Evolutionary conservation across 495 filamentous ascomycete genomes (phyloP).

Genomic region (Trichoderma virens): DNA sequence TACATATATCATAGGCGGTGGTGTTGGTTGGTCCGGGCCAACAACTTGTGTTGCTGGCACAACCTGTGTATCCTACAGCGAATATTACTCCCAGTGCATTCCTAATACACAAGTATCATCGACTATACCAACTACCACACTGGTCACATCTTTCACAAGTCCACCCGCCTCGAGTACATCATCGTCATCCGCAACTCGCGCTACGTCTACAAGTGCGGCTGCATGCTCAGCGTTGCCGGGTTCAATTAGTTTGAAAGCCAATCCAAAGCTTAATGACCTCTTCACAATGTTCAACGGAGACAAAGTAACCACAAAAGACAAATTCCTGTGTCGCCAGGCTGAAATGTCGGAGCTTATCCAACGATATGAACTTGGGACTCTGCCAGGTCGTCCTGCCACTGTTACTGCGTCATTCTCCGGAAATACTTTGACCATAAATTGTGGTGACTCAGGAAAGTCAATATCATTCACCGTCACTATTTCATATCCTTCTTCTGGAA

Average conservation of each 20-base stretch:
- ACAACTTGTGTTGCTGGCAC: not conserved
- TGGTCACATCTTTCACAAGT: not conserved
- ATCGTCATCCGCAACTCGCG: not conserved
- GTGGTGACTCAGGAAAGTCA: constrained; percentile 37
- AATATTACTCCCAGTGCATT: not conserved
- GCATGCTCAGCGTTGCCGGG: not conserved
- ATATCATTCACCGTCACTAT: constrained; percentile 38
- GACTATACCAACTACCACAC: not conserved
- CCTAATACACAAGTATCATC: not conserved
- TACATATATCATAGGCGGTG: not conserved
- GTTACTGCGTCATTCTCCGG: constrained; percentile 35
- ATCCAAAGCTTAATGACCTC: not conserved
- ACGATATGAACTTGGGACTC: constrained; percentile 43
- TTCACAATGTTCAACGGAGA: constrained; percentile 23
- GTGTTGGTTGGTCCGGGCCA: not conserved
- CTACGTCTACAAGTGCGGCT: not conserved
- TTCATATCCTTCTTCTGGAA: constrained; percentile 26
- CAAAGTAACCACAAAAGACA: constrained; percentile 34
- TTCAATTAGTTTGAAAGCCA: not conserved
- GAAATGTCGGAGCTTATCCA: constrained; percentile 44
- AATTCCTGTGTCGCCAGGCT: constrained; percentile 41
- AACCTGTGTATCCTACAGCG: not conserved
- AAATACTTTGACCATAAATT: constrained; percentile 30
- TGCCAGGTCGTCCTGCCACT: constrained; percentile 34
- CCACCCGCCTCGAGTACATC: not conserved